A percentile compares a stretch with the other conserved stretches of the same genome.
phyloP scores from a whole-genome alignment of 2,329 filamentous ascomycete genomes.

The Colletotrichum euphorbiae region DNA sequence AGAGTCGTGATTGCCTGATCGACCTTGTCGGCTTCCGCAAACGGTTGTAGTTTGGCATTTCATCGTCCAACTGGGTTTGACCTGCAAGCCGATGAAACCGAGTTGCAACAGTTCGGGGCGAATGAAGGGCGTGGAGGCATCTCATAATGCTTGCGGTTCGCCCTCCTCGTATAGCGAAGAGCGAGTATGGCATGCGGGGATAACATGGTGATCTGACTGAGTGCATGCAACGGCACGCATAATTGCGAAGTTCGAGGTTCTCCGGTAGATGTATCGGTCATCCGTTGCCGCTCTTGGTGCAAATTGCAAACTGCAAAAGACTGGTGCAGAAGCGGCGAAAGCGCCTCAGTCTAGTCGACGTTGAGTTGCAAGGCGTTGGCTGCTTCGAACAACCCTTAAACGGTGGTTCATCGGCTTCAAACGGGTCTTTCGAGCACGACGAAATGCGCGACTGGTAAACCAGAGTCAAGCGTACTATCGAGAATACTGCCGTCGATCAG shows the following conservation, averaged over 20 bases:
- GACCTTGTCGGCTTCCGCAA: constrained; percentile 2
- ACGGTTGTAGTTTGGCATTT: not conserved
- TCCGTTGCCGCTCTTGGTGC: no score
- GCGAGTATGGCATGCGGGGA: not conserved
- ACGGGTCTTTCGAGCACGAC: no score
- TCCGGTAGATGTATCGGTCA: no score
- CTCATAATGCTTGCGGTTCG: not conserved
- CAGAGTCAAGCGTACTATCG: no score
- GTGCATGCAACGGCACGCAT: not conserved
- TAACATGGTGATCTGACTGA: not conserved
- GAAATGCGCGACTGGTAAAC: no score
- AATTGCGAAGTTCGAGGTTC: not conserved
- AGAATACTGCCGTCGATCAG: no score
- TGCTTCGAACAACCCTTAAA: not conserved
- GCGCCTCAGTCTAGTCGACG: no score
- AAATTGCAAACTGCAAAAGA: no score
- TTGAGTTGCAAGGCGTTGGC: not conserved
- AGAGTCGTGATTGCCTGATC: constrained; percentile 2
- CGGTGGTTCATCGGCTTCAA: not conserved
- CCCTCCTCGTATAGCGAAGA: not conserved
- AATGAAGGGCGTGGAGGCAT: not conserved
- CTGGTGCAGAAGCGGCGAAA: no score
- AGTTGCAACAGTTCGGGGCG: constrained; percentile 15
- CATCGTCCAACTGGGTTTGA: constrained; percentile 2
- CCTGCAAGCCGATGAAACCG: constrained; percentile 16